phyloP scores from a whole-genome alignment of 352 stramenopile genomes.

The Phytophthora chlamydospora region DNA sequence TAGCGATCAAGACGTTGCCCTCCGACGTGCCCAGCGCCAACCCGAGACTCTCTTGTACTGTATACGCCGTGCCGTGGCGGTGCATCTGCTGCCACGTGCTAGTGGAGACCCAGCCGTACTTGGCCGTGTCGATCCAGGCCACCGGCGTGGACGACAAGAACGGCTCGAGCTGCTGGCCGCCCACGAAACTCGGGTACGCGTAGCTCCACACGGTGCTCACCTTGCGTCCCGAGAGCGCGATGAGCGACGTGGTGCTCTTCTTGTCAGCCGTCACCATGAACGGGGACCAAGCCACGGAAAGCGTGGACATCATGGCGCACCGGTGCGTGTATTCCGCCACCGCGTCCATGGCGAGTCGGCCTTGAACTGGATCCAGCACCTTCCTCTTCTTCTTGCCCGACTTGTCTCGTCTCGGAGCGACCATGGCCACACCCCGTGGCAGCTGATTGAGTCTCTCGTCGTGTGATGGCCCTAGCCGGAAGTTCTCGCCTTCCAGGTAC shows the following conservation, averaged over 20 bases:
- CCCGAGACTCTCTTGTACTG: slow-evolving; percentile 24
- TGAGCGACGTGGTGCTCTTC: slow-evolving; percentile 59
- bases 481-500: slow-evolving; percentile 60
- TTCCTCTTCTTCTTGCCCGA: slow-evolving; percentile 26
- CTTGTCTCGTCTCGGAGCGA: slow-evolving; percentile 28
- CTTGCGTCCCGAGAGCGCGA: slow-evolving; percentile 67
- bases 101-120: slow-evolving; percentile 70
- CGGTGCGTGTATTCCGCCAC: slow-evolving; percentile 66
- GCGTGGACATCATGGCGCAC: slow-evolving; percentile 65
- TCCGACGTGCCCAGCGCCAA: slow-evolving; percentile 69
- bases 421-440: slow-evolving; percentile 28
- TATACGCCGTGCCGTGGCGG: slow-evolving; percentile 23
- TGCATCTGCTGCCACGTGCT: slow-evolving; percentile 78
- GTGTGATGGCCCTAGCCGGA: slow-evolving; percentile 34
- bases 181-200: slow-evolving; percentile 47
- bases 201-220: slow-evolving; percentile 80
- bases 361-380: slow-evolving; percentile 16
- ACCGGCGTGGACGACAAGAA: slow-evolving; percentile 50
- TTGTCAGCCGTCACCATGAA: slow-evolving; percentile 55
- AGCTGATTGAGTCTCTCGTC: slow-evolving; percentile 24
- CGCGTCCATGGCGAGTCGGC: slow-evolving; percentile 30
- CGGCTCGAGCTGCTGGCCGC: slow-evolving; percentile 16
- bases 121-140: slow-evolving; percentile 73
- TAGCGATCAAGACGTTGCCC: slow-evolving; percentile 61
- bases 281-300: slow-evolving; percentile 74